phyloP scores from a whole-genome alignment of 2,329 filamentous ascomycete species.

The Emergomyces orientalis region DNA sequence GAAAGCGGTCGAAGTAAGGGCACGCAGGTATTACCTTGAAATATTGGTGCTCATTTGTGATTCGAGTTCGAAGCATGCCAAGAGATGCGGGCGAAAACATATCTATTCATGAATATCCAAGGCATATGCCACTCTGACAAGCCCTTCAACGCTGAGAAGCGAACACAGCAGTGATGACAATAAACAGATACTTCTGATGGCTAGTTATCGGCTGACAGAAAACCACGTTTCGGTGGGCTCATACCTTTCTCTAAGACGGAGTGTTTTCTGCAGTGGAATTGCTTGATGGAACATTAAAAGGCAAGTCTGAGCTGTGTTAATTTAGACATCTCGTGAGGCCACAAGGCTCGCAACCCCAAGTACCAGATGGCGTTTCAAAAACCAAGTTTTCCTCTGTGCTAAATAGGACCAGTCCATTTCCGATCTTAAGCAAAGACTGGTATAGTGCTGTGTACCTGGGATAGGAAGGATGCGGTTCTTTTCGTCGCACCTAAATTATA shows the following conservation, averaged over 20 bases:
- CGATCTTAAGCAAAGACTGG: not conserved
- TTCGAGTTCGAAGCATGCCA: not conserved
- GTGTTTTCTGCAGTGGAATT: slow-evolving; percentile 4
- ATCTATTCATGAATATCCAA: not conserved
- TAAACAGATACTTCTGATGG: slow-evolving; percentile 38
- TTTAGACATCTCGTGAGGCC: not conserved
- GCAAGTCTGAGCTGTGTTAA: slow-evolving; percentile 29
- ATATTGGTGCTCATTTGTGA: not conserved
- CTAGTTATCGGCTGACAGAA: slow-evolving; percentile 8
- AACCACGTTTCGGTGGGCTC: slow-evolving; percentile 3
- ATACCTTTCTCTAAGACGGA: not conserved
- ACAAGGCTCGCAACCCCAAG: not conserved
- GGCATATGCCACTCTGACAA: not conserved
- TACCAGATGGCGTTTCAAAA: not conserved
- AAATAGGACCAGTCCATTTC: not conserved
- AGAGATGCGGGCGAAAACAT: not conserved
- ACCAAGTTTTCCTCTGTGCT: not conserved
- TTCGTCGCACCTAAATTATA: not conserved
- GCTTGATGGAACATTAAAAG: slow-evolving; percentile 19
- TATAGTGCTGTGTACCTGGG: not conserved
- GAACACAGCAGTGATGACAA: slow-evolving; percentile 33
- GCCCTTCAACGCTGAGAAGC: not conserved
- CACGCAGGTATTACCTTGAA: slow-evolving; percentile 45
- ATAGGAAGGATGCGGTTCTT: not conserved
- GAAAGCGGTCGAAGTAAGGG: slow-evolving; percentile 57